phyloP scores from a whole-genome alignment of 495 filamentous ascomycete species.

The Opeltia flavorubescens region DNA sequence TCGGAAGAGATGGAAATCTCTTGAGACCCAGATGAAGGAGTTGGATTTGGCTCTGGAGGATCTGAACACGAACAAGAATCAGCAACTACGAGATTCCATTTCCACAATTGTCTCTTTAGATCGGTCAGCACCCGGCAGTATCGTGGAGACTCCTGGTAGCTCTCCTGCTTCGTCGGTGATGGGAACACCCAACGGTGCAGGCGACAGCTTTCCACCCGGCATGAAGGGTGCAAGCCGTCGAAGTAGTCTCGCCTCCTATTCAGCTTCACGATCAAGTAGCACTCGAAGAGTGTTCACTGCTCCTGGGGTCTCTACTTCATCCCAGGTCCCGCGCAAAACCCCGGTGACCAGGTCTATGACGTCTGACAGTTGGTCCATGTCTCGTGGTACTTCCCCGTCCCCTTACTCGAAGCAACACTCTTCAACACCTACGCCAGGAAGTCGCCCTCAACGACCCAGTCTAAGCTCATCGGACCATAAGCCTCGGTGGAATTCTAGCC shows the following conservation, averaged over 20 bases:
- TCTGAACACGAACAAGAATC: conserved; percentile 45
- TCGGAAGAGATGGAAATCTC: conserved; percentile 57
- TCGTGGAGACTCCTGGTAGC: conserved; percentile 63
- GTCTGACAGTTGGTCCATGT: conserved; percentile 7
- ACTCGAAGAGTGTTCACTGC: conserved; percentile 26
- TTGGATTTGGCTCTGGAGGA: conserved; percentile 65
- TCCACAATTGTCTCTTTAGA: conserved; percentile 85
- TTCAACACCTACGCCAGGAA: conserved; percentile 42
- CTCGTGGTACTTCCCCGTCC: conserved; percentile 28
- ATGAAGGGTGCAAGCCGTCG: conserved; percentile 32
- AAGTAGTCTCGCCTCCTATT: conserved; percentile 37
- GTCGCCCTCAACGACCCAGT: conserved; percentile 30
- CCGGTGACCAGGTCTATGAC: conserved; percentile 17
- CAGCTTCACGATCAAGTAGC: conserved; percentile 23
- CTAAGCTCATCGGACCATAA: conserved; percentile 38
- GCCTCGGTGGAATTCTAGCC: conserved; percentile 68
- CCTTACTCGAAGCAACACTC: conserved; percentile 33
- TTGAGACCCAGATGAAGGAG: conserved; percentile 61
- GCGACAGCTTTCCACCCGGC: conserved; percentile 23
- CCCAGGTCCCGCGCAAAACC: conserved; percentile 26
- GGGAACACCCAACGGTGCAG: conserved; percentile 30
- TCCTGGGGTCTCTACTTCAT: conserved; percentile 25
- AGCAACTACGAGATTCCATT: conserved; percentile 80
- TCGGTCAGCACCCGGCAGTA: conserved; percentile 55
- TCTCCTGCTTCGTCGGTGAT: conserved; percentile 86